Evolutionary conservation across 306 rosid species (phyloP), one percentile per base, ranked within the genome.

Genomic region (Dicorynia guianensis): DNA sequence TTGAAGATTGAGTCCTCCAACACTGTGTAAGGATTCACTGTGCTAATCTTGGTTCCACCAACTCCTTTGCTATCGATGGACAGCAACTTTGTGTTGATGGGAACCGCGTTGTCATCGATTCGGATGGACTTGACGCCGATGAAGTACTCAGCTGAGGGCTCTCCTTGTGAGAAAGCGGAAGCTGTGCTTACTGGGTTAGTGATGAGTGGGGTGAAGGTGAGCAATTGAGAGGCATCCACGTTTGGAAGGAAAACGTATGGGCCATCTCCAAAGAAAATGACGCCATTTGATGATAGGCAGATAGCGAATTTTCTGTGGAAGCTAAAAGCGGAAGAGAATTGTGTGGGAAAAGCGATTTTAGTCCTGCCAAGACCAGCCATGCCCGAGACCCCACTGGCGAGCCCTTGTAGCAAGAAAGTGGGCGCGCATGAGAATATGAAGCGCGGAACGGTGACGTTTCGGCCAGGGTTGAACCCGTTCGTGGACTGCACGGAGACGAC

Each of bases 1-100:
- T 79, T 83, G 84, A 54, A 87, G 5, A 93, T 87, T 0, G 93
- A 87, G 4, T 49, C 76, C 55, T 91, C 89, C 17, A 93, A 63
- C 12, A 85, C 87, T 0, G 92, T 85, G 92, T 91, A 89, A 7
- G 92, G 89, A 19, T 86, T 56, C 34, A 89, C 89, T 0, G 93
- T 84, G 75, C 98, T 93, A 9, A 93, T 83, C 80, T 89, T 91
- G 1, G 97, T 86, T 35, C 98, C 98, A 0, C 97, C 97, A 11
- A 64, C 5, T 7, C 97, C 98, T 5, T 85, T 6, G 0, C 14
- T 1, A 25, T 89, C 52, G 20, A 87, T 81, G 18, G 84, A 55
- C 40, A 91, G 67, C 69, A 91, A n/a, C 4, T 68, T 77, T 0
- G 72, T 47, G 83, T 91, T 91, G 2, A 89, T 0, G 0, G 84